These are phyloP conservation scores for Puccinellia tenuiflora DNA, from an alignment of 176 grass and related monocot genomes.

Conservation along the genomic window DNA sequence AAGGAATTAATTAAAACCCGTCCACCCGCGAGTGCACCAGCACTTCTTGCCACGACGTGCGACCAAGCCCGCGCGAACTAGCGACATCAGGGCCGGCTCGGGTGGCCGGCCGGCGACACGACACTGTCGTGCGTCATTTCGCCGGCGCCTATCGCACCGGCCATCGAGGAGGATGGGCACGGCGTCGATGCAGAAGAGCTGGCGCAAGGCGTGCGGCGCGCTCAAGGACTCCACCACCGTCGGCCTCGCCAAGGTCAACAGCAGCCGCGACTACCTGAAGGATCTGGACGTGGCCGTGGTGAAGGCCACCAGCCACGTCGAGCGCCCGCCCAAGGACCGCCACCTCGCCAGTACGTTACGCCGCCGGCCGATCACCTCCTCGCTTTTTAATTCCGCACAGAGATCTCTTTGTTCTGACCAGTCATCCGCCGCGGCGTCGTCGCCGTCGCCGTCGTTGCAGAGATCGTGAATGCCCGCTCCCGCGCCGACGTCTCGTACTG, in stretches of 20 bases:
- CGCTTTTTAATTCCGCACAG: not conserved
- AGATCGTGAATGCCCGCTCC: slow-evolving; percentile 60
- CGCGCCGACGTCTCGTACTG: slow-evolving; percentile 77
- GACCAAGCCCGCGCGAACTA: not conserved
- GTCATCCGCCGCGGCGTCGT: not conserved
- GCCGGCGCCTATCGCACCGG: not conserved
- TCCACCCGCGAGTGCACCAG: not conserved
- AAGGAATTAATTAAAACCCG: not conserved
- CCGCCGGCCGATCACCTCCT: not conserved
- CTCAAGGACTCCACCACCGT: slow-evolving; percentile 95
- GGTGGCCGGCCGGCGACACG: not conserved
- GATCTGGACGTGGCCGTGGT: slow-evolving; percentile 91
- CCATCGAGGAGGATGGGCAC: slow-evolving; percentile 4
- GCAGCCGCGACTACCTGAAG: slow-evolving; percentile 58
- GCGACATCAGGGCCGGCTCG: not conserved
- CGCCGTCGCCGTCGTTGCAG: not conserved
- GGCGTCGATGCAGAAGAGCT: slow-evolving; percentile 48
- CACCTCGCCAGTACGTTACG: slow-evolving; percentile 64
- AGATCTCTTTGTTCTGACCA: not conserved
- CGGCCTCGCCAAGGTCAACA: slow-evolving; percentile 77
- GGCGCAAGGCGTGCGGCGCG: slow-evolving; percentile 91
- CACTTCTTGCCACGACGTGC: not conserved
- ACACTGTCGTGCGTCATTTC: not conserved
- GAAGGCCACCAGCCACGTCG: slow-evolving; percentile 92
- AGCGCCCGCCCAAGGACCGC: slow-evolving; percentile 81